These are phyloP conservation scores for Calocybe cyanea DNA, from an alignment of 768 basidiomycete species.

Conservation along the genomic window DNA sequence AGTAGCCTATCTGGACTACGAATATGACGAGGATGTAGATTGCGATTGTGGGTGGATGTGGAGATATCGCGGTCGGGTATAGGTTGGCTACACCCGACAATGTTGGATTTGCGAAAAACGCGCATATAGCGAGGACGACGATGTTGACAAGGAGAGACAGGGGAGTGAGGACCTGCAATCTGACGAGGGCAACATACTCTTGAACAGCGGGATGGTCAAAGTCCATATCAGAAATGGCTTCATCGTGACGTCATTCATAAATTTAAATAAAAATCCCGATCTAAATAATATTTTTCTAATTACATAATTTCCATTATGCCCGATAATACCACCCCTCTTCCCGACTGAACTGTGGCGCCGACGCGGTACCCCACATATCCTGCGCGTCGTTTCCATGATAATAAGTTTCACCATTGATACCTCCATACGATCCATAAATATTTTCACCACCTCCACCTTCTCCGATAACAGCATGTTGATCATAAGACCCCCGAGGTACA, in stretches of 20 bases:
- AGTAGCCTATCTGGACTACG: slow-evolving; percentile 76
- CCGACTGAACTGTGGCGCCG: background rate
- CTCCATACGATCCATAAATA: too few relatives aligned
- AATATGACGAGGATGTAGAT: slow-evolving; percentile 61
- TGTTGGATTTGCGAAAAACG: slow-evolving; percentile 61
- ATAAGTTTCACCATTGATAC: too few relatives aligned
- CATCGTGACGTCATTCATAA: slow-evolving; percentile 33
- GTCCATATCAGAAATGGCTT: slow-evolving; percentile 55
- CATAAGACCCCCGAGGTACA: slow-evolving; percentile 17
- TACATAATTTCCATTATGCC: too few relatives aligned
- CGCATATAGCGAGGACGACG: slow-evolving; percentile 65
- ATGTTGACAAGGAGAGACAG: slow-evolving; percentile 81
- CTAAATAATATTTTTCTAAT: slow-evolving; percentile 20
- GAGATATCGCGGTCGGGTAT: slow-evolving; percentile 71
- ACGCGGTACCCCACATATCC: too few relatives aligned
- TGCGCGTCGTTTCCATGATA: too few relatives aligned
- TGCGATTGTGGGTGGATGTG: slow-evolving; percentile 52
- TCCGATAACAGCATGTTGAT: background rate
- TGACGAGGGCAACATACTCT: slow-evolving; percentile 63
- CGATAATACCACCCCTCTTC: too few relatives aligned
- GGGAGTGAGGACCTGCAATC: slow-evolving; percentile 85
- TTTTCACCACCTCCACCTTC: background rate
- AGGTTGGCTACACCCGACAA: slow-evolving; percentile 38
- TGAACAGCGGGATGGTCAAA: slow-evolving; percentile 55
- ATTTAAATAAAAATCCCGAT: background rate